phyloP scores from a whole-genome alignment of 2,329 filamentous ascomycete genomes.

The Penicillium rolfsii region DNA sequence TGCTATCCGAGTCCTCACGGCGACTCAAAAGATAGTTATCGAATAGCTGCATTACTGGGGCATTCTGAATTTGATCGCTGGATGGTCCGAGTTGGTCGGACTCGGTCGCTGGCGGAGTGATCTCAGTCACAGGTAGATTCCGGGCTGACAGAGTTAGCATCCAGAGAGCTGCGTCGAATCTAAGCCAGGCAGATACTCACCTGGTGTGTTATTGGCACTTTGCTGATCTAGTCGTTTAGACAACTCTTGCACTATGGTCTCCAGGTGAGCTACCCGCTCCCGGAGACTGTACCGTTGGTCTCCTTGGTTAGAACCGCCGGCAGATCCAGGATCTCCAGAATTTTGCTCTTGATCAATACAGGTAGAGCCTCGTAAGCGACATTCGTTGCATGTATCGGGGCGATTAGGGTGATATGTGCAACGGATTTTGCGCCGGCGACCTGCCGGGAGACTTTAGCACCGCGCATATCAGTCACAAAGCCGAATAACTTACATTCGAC shows the following conservation, averaged over 20 bases:
- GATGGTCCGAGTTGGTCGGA: slow-evolving; percentile 28
- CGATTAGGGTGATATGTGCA: slow-evolving; percentile 44
- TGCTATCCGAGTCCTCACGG: slow-evolving; percentile 33
- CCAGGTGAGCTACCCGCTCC: slow-evolving; percentile 44
- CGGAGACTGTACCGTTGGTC: slow-evolving; percentile 43
- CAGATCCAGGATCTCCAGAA: slow-evolving; percentile 6
- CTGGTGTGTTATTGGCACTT: slow-evolving; percentile 6
- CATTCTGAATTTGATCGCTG: slow-evolving; percentile 37
- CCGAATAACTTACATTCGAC: slow-evolving; percentile 38
- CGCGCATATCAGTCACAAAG: background rate
- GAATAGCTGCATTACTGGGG: slow-evolving; percentile 43
- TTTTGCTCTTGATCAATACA: slow-evolving; percentile 47
- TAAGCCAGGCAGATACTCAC: slow-evolving; percentile 1
- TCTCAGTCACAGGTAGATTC: slow-evolving; percentile 3
- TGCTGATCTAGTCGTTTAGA: slow-evolving; percentile 36
- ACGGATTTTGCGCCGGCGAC: slow-evolving; percentile 48
- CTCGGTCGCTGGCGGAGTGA: slow-evolving; percentile 18
- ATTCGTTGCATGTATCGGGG: slow-evolving; percentile 45
- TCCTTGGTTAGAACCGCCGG: slow-evolving; percentile 13
- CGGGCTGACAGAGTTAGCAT: slow-evolving; percentile 11
- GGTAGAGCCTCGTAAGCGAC: slow-evolving; percentile 41
- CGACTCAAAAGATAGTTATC: slow-evolving; percentile 43
- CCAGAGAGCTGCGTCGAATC: background rate
- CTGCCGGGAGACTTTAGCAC: slow-evolving; percentile 21
- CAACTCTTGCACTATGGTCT: slow-evolving; percentile 42